Conservation (phyloP, 1,139 yeast species). For the Debaryomyces udenii region DNA sequence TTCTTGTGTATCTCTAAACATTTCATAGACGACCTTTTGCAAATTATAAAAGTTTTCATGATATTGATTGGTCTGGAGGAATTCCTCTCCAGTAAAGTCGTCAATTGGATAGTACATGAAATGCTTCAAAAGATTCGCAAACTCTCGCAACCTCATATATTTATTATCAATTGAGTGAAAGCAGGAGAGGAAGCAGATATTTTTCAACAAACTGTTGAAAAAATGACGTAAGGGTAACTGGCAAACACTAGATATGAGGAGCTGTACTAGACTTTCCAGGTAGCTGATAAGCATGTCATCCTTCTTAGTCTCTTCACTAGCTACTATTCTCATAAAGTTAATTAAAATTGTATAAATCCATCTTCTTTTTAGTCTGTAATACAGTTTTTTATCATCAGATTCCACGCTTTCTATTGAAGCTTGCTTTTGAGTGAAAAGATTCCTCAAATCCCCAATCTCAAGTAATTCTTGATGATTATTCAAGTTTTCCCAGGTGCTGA, state of each 20-base stretch:
- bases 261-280: constrained; percentile 19
- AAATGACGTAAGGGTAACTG: constrained; percentile 47
- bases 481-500: constrained; percentile 37
- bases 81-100: constrained; percentile 38
- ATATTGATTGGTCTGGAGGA: neutral
- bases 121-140: constrained; percentile 23
- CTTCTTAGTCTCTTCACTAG: constrained; percentile 4
- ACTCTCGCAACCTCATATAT: constrained; percentile 2
- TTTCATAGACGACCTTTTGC: constrained; percentile 11
- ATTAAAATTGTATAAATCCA: constrained; percentile 23
- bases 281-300: constrained; percentile 8
- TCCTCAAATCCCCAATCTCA: constrained; percentile 8
- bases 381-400: constrained; percentile 4
- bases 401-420: constrained; percentile 11
- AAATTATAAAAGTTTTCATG: constrained; percentile 9
- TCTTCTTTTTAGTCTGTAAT: constrained; percentile 15
- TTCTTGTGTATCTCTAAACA: constrained; percentile 1
- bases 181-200: constrained; percentile 20
- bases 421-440: neutral
- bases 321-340: constrained; percentile 14
- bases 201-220: constrained; percentile 34
- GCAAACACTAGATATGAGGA: constrained; percentile 35
- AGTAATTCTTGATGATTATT: constrained; percentile 19
- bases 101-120: constrained; percentile 42
- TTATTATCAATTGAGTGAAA: constrained; percentile 4